Evolutionary conservation across 2,329 filamentous ascomycete species (phyloP).

Genomic region (Colletotrichum neosansevieriae): DNA sequence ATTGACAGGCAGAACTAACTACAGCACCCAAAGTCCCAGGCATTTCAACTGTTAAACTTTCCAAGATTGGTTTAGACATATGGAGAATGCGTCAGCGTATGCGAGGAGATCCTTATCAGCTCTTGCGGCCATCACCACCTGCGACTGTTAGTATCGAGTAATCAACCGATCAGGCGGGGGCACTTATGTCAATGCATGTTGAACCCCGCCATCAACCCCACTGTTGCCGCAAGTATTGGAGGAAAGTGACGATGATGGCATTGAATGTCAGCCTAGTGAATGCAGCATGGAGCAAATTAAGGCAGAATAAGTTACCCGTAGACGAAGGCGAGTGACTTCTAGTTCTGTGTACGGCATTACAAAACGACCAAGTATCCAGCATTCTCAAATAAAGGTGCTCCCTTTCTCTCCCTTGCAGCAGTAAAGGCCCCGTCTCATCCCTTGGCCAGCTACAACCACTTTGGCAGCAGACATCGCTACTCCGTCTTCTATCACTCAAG

Average conservation of each 20-base stretch:
- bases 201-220: conserved; percentile 25
- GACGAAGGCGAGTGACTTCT: too few species aligned
- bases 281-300: neutral
- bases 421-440: neutral
- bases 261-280: neutral
- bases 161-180: neutral
- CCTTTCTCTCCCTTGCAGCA: neutral
- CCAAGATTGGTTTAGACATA: conserved; percentile 8
- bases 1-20: too few species aligned
- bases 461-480: neutral
- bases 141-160: neutral
- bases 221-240: conserved; percentile 19
- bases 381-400: too few species aligned
- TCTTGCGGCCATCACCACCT: neutral
- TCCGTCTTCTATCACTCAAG: neutral
- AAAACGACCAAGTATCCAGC: neutral
- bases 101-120: too few species aligned
- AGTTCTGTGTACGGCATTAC: neutral
- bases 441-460: neutral
- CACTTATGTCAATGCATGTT: conserved; percentile 25
- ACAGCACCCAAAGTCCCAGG: neutral
- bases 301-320: too few species aligned
- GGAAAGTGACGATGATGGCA: conserved; percentile 29
- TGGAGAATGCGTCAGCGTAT: neutral
- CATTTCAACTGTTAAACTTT: conserved; percentile 28